Evolutionary conservation across 2,329 filamentous ascomycete species (phyloP), one percentile per base, ranked within the genome.

Genomic region (Monilinia aucupariae): DNA sequence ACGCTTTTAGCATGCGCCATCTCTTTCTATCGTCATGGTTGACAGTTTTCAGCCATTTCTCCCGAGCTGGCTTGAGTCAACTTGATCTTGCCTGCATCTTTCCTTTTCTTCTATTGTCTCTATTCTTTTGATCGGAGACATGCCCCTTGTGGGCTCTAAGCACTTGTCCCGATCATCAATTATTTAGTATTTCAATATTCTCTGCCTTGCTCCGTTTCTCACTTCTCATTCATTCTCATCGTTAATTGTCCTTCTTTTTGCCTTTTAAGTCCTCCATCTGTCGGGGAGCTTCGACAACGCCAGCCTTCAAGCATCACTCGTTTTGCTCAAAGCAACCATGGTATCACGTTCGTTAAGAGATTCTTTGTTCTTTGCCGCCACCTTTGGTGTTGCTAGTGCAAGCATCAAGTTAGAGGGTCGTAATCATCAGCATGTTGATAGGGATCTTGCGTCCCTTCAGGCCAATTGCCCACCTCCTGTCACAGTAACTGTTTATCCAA

Each of bases 181-280:
- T 59, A 50, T 61, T 55, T 61, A 61, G 39, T 61, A 61, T 61
- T 39, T 54, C 59, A 55, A 47, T 61, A 55, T n/a, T 55, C 59
- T 32, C 22, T 27, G 15, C 59, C 59, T 54, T 27, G 2, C 17
- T 47, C 30, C 49, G 32, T 47, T 47, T 47, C 41, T 25, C 15
- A 34, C 39, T 48, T 25, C 17, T 47, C 37, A n/a, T 53, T 37
- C 37, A 45, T 61, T 61, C 49, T 34, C 49, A 54, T 61, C 39
- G 20, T 55, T 20, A 12, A 55, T 48, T 37, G 39, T 34, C 49
- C 39, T 37, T 55, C 39, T 54, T 48, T 61, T 55, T 30, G 34
- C 32, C 47, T 45, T 45, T 61, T 47, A 61, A 55, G 22, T 25
- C 50, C 49, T 61, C 30, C 41, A 54, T 48, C 39, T 10, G 43